Evolutionary conservation across 805 yeast species (phyloP).

Genomic region (Metschnikowia aberdeeniae): DNA sequence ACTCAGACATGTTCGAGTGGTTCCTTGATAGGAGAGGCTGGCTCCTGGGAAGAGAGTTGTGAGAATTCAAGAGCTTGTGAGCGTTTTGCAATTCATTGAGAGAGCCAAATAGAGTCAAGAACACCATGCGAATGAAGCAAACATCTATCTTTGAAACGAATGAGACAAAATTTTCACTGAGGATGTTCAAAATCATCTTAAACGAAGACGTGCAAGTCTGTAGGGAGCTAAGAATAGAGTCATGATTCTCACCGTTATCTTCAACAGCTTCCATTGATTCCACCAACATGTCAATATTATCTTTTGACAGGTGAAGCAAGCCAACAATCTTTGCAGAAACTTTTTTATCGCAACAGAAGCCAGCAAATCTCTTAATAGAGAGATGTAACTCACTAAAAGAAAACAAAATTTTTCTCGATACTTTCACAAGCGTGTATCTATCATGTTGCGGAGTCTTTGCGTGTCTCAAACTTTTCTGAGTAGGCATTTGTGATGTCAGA

Average conservation of each 20-base stretch:
- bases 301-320: constrained; percentile 46
- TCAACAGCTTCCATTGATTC: constrained; percentile 50
- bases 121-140: constrained; percentile 44
- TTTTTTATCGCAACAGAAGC: constrained; percentile 54
- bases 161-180: constrained; percentile 45
- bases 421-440: constrained; percentile 31
- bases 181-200: constrained; percentile 44
- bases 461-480: background rate
- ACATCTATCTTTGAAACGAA: constrained; percentile 59
- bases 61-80: constrained; percentile 38
- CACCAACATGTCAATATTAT: constrained; percentile 53
- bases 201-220: constrained; percentile 43
- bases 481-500: background rate
- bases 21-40: constrained; percentile 3
- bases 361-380: constrained; percentile 51
- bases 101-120: constrained; percentile 46
- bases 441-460: constrained; percentile 6
- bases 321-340: constrained; percentile 53
- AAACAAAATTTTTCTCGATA: constrained; percentile 58
- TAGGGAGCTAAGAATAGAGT: constrained; percentile 28
- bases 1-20: constrained; percentile 3
- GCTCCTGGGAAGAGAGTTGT: background rate
- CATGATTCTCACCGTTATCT: constrained; percentile 30
- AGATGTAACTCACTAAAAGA: constrained; percentile 64
- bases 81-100: constrained; percentile 68